Base-by-base conservation (phyloP, 23 red algal species). In the Gracilaria caudata region DNA sequence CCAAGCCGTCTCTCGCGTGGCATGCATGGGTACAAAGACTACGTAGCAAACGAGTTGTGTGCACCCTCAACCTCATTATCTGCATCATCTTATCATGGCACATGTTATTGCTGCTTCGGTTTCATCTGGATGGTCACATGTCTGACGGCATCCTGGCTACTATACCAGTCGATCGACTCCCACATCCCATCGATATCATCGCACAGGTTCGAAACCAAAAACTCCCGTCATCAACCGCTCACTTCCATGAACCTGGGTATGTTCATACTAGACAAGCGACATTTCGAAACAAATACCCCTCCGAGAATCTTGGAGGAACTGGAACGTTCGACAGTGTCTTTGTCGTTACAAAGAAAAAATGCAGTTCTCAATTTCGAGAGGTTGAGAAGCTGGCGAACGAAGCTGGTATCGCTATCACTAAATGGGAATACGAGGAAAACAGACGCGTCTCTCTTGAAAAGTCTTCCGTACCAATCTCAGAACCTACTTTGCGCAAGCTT, bases 211-310 rank as follows among this genome's bases (percentile, higher is more conserved):
- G 44, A 75, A 55, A 56, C 20, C 59, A 54, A 70, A 72, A 72
- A 21, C 23, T 81, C 17, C 16, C 17, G 36, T 64, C 25, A 2
- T 11, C 41, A 3, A 66, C 0, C 13, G 7, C 11, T 55, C 51
- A 9, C 24, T 35, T 79, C 30, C 19, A 70, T 41, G 28, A 17
- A 44, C 49, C 91, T 21, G 91, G 91, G 3, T 94, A 94, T 49
- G 74, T 47, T 1, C 25, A 53, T 19, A 55, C 80, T 7, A 78
- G 72, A 47, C 17, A 25, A 21, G 91, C 60, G 3, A 94, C 91
- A n/a, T 94, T 94, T 72, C 65, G 91, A 30, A 64, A 78, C 70
- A 87, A 58, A 32, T 88, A 87, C 77, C 84, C 91, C 28, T 86
- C 82, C 17, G 74, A 32, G 0, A 56, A 40, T n/a, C 7, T 84